Base-by-base conservation (phyloP, 352 stramenopile species). In the Phytophthora kernoviae region DNA sequence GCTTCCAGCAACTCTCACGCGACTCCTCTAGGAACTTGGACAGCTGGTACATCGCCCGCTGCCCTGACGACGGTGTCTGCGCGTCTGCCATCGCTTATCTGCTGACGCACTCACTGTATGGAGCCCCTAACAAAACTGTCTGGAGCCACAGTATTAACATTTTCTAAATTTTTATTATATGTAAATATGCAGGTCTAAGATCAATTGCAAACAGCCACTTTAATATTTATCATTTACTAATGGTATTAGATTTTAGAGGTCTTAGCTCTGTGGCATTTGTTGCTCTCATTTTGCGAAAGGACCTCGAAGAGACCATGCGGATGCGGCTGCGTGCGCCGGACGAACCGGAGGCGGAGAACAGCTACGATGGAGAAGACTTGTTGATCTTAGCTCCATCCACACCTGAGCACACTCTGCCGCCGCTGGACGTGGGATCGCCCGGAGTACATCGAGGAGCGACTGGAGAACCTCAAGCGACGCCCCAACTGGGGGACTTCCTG, bases 401-500 rank as follows among this genome's bases (percentile, higher is more conserved):
- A 18, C 54, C 70, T 2, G 30, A 66, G 27, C 49, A 44, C 14
- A 22, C 56, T 6, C 58, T 79, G 32, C 79, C 69, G 24, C 78
- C 70, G n/a, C 66, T 90, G 20, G 83, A 92, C 60, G 66, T 94
- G 56, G 63, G 74, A 34, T 91, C 86, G 49, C 82, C 85, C 48
- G 86, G n/a, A 94, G 47, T 88, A 88, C 66, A 94, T 94, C 32
- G 84, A 91, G 46, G 77, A 94, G 63, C 82, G 86, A 14, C 70
- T 94, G 49, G 86, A 94, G 57, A 94, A 94, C 73, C 79, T 94
- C 65, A 94, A 94, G 70, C 76, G 82, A 40, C 81, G 77, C 34
- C 80, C 72, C 7, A 79, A 72, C 21, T 91, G 79, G 79, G 55
- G 18, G 43, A 79, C 48, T 94, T 73, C 41, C 61, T 94, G 42